Base-by-base conservation (phyloP, 192 early-diverging fungal genomes). In the Coemansia sp. region DNA sequence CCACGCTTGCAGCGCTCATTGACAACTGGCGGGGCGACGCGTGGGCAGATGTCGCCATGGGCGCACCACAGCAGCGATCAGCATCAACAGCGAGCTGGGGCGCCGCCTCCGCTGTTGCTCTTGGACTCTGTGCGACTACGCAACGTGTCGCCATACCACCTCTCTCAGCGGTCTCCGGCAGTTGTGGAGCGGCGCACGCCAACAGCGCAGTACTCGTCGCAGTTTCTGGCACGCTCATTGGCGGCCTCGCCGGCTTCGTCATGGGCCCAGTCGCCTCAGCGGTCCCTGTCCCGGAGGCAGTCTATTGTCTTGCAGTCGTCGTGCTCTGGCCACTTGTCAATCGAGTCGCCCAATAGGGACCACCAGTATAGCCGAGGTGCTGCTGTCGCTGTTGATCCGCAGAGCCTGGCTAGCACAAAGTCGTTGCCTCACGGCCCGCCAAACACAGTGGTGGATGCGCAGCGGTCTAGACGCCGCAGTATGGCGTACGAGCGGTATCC, bases 401-500 rank as follows among this genome's bases (percentile, higher is more conserved):
- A 62, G 48, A 68, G 65, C 39, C 27, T 68, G 39, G 42, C 66
- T 1, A 74, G 66, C 62, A 68, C 72, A 55, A 68, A 55, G 44
- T 74, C 72, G 27, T 38, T 74, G 62, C 66, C 72, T 9, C n/a
- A 42, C 37, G 60, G 35, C 24, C 40, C 43, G 5, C 33, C 43
- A 4, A 9, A 21, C 12, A 17, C 50, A 0, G 46, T 27, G 4
- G 39, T 43, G 46, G 27, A 32, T 34, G 56, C 56, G 33, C 41
- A 72, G 59, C 22, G 63, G 21, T 48, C 48, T 18, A 62, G 70
- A 8, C 56, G 76, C 18, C 70, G 70, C 40, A 79, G 76, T 56
- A 53, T 63, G 32, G 76, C 76, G 1, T 59, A 72, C 24, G 76
- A 79, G 63, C 76, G 70, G 27, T 79, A 79, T 27, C 76, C 76